Conservation (phyloP, 352 stramenopile genomes). For the Globisporangium paddicum region DNA sequence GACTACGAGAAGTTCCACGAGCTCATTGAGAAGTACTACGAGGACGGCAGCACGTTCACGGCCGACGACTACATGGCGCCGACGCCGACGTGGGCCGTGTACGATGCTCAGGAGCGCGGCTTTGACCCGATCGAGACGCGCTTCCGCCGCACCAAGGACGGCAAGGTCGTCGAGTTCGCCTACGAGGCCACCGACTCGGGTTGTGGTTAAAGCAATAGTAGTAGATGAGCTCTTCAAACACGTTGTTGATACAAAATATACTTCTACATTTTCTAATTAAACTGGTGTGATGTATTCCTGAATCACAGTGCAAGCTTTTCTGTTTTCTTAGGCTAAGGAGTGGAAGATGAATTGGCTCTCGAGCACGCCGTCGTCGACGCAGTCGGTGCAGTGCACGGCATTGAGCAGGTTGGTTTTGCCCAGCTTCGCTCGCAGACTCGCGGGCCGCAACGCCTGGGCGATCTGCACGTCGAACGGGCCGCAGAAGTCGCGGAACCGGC, state of each 20-base stretch:
- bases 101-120: constrained; percentile 93
- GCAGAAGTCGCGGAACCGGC: constrained; percentile 72
- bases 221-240: too few species aligned
- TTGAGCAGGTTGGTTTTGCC: constrained; percentile 84
- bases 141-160: constrained; percentile 83
- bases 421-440: constrained; percentile 86
- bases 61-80: constrained; percentile 94
- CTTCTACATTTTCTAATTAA: background rate
- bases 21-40: constrained; percentile 77
- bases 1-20: constrained; percentile 97
- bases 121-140: constrained; percentile 96
- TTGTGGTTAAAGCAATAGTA: constrained; percentile 61
- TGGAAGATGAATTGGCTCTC: constrained; percentile 91
- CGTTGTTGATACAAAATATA: background rate
- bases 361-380: constrained; percentile 85
- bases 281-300: background rate
- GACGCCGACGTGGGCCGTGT: constrained; percentile 95
- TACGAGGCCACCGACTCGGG: constrained; percentile 83
- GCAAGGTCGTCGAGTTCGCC: constrained; percentile 81
- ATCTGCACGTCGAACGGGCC: constrained; percentile 90
- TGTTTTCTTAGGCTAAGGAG: constrained; percentile 17
- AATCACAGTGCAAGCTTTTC: background rate
- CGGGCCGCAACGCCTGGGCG: constrained; percentile 79
- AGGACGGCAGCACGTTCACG: constrained; percentile 83
- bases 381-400: constrained; percentile 92